Conservation (phyloP, 148 eudicot genomes). For the Chenopodium suecicum region DNA sequence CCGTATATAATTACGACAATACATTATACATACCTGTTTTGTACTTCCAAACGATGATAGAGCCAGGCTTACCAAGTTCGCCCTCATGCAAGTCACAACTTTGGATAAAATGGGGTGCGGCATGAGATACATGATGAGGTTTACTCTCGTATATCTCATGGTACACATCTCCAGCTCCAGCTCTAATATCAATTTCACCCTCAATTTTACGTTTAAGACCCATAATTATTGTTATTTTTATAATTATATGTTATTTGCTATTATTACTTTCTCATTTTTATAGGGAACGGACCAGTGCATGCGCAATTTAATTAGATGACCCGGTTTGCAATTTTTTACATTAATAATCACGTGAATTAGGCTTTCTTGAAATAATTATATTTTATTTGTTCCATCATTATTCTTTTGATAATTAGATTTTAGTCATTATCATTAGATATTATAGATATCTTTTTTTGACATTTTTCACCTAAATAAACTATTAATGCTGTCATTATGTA, state of each 20-base stretch:
- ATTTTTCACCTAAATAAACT: no score
- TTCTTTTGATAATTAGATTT: no score
- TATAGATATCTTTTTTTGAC: no score
- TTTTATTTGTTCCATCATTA: neutral
- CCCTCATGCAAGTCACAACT: slow-evolving; percentile 28
- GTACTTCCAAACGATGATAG: slow-evolving; percentile 18
- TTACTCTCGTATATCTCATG: slow-evolving; percentile 15
- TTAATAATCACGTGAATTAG: neutral
- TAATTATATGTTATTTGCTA: no score
- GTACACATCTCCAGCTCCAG: slow-evolving; percentile 14
- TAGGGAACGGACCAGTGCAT: neutral
- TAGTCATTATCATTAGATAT: no score
- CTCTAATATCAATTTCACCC: slow-evolving; percentile 25
- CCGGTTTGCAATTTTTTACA: neutral
- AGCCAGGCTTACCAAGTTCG: slow-evolving; percentile 3
- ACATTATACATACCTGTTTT: neutral
- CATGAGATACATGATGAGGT: slow-evolving; percentile 24
- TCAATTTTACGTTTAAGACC: slow-evolving; percentile 17
- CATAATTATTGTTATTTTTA: neutral
- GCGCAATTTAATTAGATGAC: neutral
- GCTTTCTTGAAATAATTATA: neutral
- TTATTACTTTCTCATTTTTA: neutral
- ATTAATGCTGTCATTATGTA: no score
- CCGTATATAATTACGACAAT: no score
- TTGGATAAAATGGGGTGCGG: slow-evolving; percentile 23